Base-by-base conservation (phyloP, 225 moss, liverwort and hornwort species). In the Marchantia paleacea region DNA sequence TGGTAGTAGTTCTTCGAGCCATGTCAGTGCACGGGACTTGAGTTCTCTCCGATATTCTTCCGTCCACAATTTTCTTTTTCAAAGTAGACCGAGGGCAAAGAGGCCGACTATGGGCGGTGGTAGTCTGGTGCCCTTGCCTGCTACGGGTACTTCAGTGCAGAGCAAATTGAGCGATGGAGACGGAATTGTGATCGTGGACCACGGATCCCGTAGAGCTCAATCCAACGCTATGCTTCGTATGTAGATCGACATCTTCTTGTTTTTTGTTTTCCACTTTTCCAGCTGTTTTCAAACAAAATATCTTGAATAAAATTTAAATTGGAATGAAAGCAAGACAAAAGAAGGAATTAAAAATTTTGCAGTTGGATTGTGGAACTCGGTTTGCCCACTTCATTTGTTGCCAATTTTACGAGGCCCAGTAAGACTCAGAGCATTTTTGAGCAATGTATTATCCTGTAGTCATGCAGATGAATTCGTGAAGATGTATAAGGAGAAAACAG, bases 121-220 rank as follows among this genome's bases (percentile, higher is more conserved):
- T 58, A 73, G 69, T 58, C 19, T 50, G 14, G 39, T 67, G 39
- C 77, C 61, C 18, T 26, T 25, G 8, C 39, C 78, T 19, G 49
- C 48, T 31, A 9, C 50, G 68, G 71, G 79, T 22, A 3, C 55
- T 22, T 14, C 50, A 20, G 12, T 55, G 20, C 60, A 66, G 14
- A 82, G 80, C 57, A 85, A 62, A 69, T 51, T 86, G 77, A 55
- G 52, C 20, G 71, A 75, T 26, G 85, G 78, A 53, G 94, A 96
- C 55, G 94, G 91, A 60, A 82, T 93, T 30, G 88, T 96, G 60
- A 94, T 96, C 58, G 94, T 94, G 39, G 94, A 96, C 63, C 96
- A 94, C 64, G 96, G 96, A 55, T 94, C 94, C 28, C 90, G 96
- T 12, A 90, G 94, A 58, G 80, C 85, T 7, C 85, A 96, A 75